A percentile compares a stretch with the other conserved stretches of the same genome.
phyloP scores from a whole-genome alignment of 1,139 yeast species.

The Yamadazyma atmosphaerica region DNA sequence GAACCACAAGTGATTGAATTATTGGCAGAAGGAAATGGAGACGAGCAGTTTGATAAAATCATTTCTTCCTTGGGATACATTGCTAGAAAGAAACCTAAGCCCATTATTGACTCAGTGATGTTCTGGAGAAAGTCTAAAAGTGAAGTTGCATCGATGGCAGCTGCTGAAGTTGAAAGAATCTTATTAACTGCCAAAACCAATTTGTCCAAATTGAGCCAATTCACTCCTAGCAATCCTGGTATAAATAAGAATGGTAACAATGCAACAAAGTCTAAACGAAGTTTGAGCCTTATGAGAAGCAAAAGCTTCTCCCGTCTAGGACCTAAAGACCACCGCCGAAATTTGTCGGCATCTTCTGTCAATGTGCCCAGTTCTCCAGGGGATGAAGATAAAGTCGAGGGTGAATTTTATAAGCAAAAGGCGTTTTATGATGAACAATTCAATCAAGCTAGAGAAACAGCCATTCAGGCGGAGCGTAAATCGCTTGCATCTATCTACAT shows the following conservation, averaged over 20 bases:
- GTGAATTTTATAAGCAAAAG: slow-evolving; percentile 25
- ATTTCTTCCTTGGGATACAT: slow-evolving; percentile 86
- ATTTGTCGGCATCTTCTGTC: slow-evolving; percentile 35
- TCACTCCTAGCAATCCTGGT: slow-evolving; percentile 13
- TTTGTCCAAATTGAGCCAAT: slow-evolving; percentile 12
- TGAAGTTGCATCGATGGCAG: slow-evolving; percentile 79
- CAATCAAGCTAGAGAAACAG: slow-evolving; percentile 63
- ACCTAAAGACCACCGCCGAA: slow-evolving; percentile 32
- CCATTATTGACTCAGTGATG: slow-evolving; percentile 97
- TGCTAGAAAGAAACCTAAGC: slow-evolving; percentile 87
- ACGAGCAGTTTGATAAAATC: slow-evolving; percentile 81
- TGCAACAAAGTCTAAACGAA: slow-evolving; percentile 31
- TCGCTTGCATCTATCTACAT: slow-evolving; percentile 85
- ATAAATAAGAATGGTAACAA: slow-evolving; percentile 12
- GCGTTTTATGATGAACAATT: slow-evolving; percentile 42
- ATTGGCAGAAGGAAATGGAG: slow-evolving; percentile 79
- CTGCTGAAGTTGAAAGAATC: slow-evolving; percentile 55
- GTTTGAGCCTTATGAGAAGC: slow-evolving; percentile 43
- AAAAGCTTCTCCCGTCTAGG: slow-evolving; percentile 40
- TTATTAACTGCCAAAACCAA: slow-evolving; percentile 23
- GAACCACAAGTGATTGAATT: slow-evolving; percentile 83
- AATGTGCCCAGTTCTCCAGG: slow-evolving; percentile 3
- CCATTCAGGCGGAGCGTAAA: slow-evolving; percentile 83
- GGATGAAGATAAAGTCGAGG: slow-evolving; percentile 7
- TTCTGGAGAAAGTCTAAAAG: slow-evolving; percentile 93